These are phyloP conservation scores for Fusarium austroafricanum DNA, from an alignment of 2,329 filamentous ascomycete species.

Conservation along the genomic window DNA sequence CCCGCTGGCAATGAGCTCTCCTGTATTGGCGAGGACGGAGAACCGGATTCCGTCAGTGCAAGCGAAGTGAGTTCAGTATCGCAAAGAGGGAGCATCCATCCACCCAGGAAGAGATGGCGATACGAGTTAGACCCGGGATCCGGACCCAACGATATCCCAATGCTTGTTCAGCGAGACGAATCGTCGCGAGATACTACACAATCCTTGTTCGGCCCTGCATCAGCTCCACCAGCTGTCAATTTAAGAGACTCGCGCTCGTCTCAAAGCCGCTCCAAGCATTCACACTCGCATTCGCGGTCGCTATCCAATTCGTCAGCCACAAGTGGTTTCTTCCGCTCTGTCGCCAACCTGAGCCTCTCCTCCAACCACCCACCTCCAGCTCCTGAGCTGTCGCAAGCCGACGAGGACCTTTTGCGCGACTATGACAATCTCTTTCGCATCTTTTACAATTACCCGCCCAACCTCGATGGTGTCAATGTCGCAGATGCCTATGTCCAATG, in stretches of 20 bases:
- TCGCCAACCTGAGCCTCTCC: constrained; percentile 77
- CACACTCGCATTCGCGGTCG: constrained; percentile 56
- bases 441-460: constrained; percentile 92
- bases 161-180: constrained; percentile 83
- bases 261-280: constrained; percentile 49
- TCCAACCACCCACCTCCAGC: constrained; percentile 58
- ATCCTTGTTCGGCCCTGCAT: constrained; percentile 50
- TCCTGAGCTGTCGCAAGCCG: constrained; percentile 65
- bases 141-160: constrained; percentile 81
- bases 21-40: constrained; percentile 62
- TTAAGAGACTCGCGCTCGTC: constrained; percentile 58
- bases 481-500: constrained; percentile 93
- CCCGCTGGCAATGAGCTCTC: constrained; percentile 60
- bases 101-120: constrained; percentile 74
- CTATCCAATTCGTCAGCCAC: constrained; percentile 60
- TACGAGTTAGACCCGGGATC: constrained; percentile 87
- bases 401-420: constrained; percentile 84
- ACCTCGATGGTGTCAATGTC: constrained; percentile 87
- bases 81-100: constrained; percentile 16
- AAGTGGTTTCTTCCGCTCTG: constrained; percentile 81
- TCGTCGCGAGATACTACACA: constrained; percentile 35
- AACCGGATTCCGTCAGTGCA: constrained; percentile 38
- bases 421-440: constrained; percentile 96
- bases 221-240: constrained; percentile 37
- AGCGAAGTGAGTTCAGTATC: constrained; percentile 39